Percentiles rank a stretch among this genome's conserved stretches.
These are phyloP conservation scores for Corinectria fuckeliana DNA, from an alignment of 2,329 filamentous ascomycete genomes.

Conservation along the genomic window DNA sequence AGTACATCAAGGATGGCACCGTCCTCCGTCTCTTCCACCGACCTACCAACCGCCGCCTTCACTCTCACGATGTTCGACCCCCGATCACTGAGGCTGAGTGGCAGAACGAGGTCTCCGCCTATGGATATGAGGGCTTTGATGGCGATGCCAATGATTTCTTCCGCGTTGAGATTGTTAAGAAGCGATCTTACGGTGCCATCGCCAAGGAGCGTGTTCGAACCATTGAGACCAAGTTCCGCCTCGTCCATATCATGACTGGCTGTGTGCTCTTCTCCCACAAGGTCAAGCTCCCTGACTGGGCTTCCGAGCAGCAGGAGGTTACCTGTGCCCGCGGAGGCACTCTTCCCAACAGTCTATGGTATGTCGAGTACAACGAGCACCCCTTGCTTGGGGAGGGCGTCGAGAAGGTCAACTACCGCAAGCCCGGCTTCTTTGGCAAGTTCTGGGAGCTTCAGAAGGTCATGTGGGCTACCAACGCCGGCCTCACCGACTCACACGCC, in stretches of 20 bases:
- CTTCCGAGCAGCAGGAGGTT: conserved; percentile 98
- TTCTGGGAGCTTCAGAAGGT: conserved; percentile 97
- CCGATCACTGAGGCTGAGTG: conserved; percentile 87
- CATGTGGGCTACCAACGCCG: conserved; percentile 99
- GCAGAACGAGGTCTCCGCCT: conserved; percentile 96
- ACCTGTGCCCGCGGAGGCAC: conserved; percentile 92
- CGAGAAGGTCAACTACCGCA: conserved; percentile 95
- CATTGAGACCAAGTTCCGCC: conserved; percentile 95
- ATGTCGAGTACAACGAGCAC: conserved; percentile 90
- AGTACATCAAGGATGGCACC: conserved; percentile 79
- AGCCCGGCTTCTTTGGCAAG: conserved; percentile 95
- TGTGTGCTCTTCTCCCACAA: conserved; percentile 98
- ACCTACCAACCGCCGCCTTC: conserved; percentile 84
- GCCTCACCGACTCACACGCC: conserved; percentile 92
- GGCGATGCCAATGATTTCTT: conserved; percentile 97
- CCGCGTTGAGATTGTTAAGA: conserved; percentile 92
- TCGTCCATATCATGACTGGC: conserved; percentile 95
- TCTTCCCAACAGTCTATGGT: conserved; percentile 96
- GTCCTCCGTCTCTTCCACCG: conserved; percentile 84
- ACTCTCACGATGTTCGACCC: conserved; percentile 93
- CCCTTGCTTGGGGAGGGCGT: conserved; percentile 74
- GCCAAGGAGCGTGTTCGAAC: conserved; percentile 89
- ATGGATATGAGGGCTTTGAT: conserved; percentile 95
- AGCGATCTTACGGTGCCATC: conserved; percentile 76
- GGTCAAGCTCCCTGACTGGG: conserved; percentile 98